Evolutionary conservation across 2,329 filamentous ascomycete species (phyloP).

Genomic region (Colletotrichum liriopes): DNA sequence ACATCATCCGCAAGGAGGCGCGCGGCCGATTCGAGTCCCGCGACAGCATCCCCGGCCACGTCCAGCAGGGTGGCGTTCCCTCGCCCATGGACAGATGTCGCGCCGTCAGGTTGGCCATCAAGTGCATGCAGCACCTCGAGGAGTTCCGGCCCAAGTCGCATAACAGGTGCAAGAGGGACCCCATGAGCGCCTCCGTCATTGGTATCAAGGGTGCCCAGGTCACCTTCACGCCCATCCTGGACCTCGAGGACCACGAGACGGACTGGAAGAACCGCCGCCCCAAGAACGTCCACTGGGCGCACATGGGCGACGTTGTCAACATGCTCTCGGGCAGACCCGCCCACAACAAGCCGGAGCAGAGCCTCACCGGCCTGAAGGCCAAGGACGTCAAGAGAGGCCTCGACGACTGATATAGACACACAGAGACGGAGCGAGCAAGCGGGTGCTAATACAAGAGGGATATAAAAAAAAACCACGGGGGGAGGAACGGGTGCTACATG

Average conservation of each 20-base stretch:
- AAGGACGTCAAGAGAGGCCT: constrained; percentile 74
- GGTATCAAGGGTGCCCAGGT: constrained; percentile 93
- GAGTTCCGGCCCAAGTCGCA: constrained; percentile 77
- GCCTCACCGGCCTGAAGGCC: constrained; percentile 67
- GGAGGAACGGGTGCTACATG: constrained; percentile 29
- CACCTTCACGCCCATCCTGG: constrained; percentile 86
- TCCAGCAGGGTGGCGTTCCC: constrained; percentile 93
- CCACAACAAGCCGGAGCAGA: constrained; percentile 65
- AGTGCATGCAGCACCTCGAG: constrained; percentile 94
- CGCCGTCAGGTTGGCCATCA: constrained; percentile 92
- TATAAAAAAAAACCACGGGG: constrained; percentile 12
- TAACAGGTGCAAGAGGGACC: constrained; percentile 80
- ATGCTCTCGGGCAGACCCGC: constrained; percentile 82
- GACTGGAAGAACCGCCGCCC: constrained; percentile 95
- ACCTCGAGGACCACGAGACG: constrained; percentile 86
- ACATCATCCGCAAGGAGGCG: constrained; percentile 95
- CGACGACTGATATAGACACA: constrained; percentile 17
- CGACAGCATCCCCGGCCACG: constrained; percentile 92
- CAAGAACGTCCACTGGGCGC: constrained; percentile 87
- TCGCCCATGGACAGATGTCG: constrained; percentile 97
- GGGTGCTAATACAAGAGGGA: constrained; percentile 16
- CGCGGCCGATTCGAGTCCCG: constrained; percentile 93
- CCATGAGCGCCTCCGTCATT: constrained; percentile 84
- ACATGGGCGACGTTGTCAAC: constrained; percentile 85
- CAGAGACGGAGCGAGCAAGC: constrained; percentile 1